phyloP scores from a whole-genome alignment of 2,329 filamentous ascomycete genomes.

The Verticillium nubilum region DNA sequence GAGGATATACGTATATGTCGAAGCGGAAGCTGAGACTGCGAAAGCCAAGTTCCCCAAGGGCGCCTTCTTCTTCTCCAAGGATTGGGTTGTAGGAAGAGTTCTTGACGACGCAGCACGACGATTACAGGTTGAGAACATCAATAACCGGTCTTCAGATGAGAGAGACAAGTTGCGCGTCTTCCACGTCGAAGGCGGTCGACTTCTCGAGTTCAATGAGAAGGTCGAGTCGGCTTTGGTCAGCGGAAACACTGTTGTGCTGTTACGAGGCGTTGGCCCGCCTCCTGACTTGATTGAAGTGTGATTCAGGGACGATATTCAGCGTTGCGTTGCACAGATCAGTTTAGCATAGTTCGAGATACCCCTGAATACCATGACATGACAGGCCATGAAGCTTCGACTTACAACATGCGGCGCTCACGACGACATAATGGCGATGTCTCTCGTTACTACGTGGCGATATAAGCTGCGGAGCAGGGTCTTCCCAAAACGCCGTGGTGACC shows the following conservation, averaged over 20 bases:
- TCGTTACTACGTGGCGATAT: neutral
- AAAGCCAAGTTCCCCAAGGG: constrained; percentile 77
- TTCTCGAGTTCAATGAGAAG: constrained; percentile 86
- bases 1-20: constrained; percentile 84
- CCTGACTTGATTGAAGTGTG: constrained; percentile 62
- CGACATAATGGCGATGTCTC: neutral
- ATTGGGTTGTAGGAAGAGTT: constrained; percentile 86
- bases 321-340: neutral
- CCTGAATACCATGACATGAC: neutral
- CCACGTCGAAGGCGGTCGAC: constrained; percentile 81
- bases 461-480: neutral
- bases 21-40: constrained; percentile 82
- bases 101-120: constrained; percentile 72
- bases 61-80: constrained; percentile 72
- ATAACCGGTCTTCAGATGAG: constrained; percentile 71
- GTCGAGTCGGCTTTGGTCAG: constrained; percentile 66
- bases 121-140: constrained; percentile 76
- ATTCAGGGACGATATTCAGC: neutral
- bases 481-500: neutral
- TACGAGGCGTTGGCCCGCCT: constrained; percentile 79
- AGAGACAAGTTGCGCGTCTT: constrained; percentile 81
- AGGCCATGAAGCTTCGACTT: neutral
- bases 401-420: neutral
- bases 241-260: constrained; percentile 84
- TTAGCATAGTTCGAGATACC: neutral